A percentile compares a stretch with the other conserved stretches of the same genome.
These are phyloP conservation scores for Saturnispora galanensis DNA, from an alignment of 805 yeast genomes.

Conservation along the genomic window DNA sequence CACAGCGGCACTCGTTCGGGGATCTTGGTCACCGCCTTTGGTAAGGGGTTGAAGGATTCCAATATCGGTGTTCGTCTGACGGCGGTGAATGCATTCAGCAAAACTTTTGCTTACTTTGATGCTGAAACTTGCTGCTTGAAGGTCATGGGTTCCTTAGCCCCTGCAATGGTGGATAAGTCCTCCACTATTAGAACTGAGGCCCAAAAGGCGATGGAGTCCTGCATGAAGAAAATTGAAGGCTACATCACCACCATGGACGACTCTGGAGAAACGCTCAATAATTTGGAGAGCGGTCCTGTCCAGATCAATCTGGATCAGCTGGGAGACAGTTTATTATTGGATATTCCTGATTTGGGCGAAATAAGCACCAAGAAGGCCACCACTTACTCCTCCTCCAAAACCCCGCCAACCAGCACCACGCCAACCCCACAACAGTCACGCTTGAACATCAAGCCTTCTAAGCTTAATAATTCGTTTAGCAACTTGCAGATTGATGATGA, in stretches of 20 bases:
- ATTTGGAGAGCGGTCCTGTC: background rate
- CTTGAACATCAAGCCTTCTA: background rate
- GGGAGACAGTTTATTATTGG: constrained; percentile 1
- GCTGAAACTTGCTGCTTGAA: constrained; percentile 72
- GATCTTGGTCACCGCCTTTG: constrained; percentile 79
- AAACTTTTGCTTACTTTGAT: constrained; percentile 54
- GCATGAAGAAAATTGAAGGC: constrained; percentile 42
- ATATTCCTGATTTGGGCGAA: constrained; percentile 4
- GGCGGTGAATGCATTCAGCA: constrained; percentile 65
- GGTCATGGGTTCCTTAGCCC: constrained; percentile 75
- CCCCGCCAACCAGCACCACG: background rate
- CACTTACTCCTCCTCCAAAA: constrained; percentile 8
- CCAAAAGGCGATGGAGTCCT: constrained; percentile 50
- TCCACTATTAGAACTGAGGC: constrained; percentile 65
- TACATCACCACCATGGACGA: constrained; percentile 23
- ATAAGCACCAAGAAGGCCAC: constrained; percentile 1
- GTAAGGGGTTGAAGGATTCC: constrained; percentile 74
- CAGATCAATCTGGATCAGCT: background rate
- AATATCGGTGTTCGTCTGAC: constrained; percentile 65
- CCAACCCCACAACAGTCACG: background rate
- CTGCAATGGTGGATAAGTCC: constrained; percentile 70
- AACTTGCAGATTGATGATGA: constrained; percentile 14
- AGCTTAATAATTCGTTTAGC: background rate
- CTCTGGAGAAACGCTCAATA: constrained; percentile 4
- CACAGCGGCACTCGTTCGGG: constrained; percentile 49